A percentile compares a stretch with the other conserved stretches of the same genome.
Conservation (phyloP, 169 alveolate species). For the Eimeria mitis region DNA sequence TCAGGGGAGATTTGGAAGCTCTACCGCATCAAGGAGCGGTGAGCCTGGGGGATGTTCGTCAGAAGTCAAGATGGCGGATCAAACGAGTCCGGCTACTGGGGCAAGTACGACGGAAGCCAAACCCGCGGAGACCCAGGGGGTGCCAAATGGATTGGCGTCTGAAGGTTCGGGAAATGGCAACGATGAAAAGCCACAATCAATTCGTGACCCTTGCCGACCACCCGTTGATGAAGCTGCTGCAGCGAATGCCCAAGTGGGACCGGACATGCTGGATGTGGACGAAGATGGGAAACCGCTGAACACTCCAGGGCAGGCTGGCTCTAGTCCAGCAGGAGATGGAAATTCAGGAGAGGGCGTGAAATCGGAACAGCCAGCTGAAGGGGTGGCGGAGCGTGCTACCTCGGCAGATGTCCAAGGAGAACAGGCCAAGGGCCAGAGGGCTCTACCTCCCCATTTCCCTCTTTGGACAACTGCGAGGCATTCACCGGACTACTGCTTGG, state of each 20-base stretch:
- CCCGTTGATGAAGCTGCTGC: constrained; percentile 54
- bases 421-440: background rate
- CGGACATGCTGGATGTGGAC: constrained; percentile 77
- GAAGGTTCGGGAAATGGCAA: constrained; percentile 29
- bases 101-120: constrained; percentile 7
- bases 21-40: background rate
- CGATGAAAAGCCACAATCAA: constrained; percentile 21
- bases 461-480: constrained; percentile 90
- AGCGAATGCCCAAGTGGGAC: constrained; percentile 55
- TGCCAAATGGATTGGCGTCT: background rate
- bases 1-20: background rate
- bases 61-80: background rate
- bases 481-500: constrained; percentile 93
- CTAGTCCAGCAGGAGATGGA: constrained; percentile 27
- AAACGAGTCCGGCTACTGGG: background rate
- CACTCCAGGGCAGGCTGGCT: constrained; percentile 41
- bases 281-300: constrained; percentile 80
- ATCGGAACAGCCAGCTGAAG: constrained; percentile 45
- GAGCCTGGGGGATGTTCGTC: constrained; percentile 11
- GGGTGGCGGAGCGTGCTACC: constrained; percentile 9
- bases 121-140: background rate
- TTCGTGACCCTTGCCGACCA: constrained; percentile 61
- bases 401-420: constrained; percentile 7
- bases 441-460: constrained; percentile 88
- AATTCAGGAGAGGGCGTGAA: constrained; percentile 23